Conservation (phyloP, 257 asterid genomes). For the Fraxinus anomala region DNA sequence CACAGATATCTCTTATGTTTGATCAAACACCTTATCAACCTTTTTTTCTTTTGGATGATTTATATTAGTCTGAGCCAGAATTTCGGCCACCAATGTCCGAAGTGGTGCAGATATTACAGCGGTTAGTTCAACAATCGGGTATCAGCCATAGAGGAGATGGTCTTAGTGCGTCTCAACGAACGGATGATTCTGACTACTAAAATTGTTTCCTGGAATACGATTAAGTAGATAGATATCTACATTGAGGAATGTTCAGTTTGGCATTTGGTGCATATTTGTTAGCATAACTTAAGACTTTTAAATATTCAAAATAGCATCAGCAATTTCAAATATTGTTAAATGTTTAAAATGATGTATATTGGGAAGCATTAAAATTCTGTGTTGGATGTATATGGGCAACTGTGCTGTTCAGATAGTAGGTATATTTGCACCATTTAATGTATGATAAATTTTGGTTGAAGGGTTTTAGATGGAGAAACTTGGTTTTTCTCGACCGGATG, state of each 20-base stretch:
- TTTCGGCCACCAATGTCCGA: slow-evolving; percentile 58
- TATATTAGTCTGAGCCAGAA: slow-evolving; percentile 45
- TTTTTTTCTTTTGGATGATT: neutral
- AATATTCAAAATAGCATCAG: neutral
- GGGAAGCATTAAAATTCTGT: neutral
- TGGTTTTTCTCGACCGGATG: no score
- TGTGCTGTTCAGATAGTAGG: neutral
- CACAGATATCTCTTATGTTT: neutral
- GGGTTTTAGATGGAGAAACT: neutral
- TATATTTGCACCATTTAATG: no score
- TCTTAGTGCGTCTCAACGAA: slow-evolving; percentile 32
- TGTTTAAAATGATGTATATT: neutral
- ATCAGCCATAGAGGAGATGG: slow-evolving; percentile 33
- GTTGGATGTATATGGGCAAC: neutral
- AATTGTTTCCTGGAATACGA: neutral
- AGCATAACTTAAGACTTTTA: neutral
- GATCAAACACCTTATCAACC: neutral
- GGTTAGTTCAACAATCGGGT: slow-evolving; percentile 41
- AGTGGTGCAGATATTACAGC: slow-evolving; percentile 50
- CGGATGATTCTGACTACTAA: slow-evolving; percentile 29
- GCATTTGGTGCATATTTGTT: neutral
- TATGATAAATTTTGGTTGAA: no score
- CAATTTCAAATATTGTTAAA: neutral
- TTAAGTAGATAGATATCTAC: neutral
- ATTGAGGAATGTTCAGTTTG: neutral